These are phyloP conservation scores for Podospora pseudopauciseta DNA, from an alignment of 495 filamentous ascomycete species.

Conservation along the genomic window DNA sequence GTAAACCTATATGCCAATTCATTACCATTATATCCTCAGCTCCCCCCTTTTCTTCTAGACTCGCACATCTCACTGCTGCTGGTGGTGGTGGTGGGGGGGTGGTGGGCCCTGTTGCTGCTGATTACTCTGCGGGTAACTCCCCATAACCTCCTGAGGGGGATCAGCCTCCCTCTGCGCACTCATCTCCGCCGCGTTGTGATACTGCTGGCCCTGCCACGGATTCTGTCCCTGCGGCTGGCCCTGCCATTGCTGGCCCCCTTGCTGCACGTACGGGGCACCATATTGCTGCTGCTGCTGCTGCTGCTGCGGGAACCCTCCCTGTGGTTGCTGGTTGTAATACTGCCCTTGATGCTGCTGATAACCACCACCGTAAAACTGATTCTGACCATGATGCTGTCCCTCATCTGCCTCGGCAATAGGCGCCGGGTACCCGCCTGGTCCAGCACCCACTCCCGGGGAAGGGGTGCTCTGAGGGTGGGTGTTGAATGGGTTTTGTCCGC, in stretches of 20 bases:
- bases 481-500: background rate
- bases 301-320: background rate
- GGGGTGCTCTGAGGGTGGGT: background rate
- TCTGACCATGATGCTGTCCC: background rate
- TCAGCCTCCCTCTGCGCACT: conserved; percentile 13
- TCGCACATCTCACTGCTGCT: background rate
- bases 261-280: background rate
- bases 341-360: background rate
- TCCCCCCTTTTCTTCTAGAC: background rate
- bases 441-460: background rate
- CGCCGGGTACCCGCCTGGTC: background rate
- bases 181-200: conserved; percentile 16
- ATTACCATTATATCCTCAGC: background rate
- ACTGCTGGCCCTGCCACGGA: conserved; percentile 6
- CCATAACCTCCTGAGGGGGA: conserved; percentile 22
- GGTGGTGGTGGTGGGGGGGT: background rate
- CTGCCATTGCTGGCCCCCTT: conserved; percentile 6
- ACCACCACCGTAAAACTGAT: no score
- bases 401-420: background rate
- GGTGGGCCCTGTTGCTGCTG: background rate
- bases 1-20: background rate
- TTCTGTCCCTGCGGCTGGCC: background rate
- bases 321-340: background rate
- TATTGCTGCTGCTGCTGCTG: conserved; percentile 4
- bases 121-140: conserved; percentile 3